These are phyloP conservation scores for Volvox reticuliferus DNA, from an alignment of 139 green algal genomes.

Conservation along the genomic window DNA sequence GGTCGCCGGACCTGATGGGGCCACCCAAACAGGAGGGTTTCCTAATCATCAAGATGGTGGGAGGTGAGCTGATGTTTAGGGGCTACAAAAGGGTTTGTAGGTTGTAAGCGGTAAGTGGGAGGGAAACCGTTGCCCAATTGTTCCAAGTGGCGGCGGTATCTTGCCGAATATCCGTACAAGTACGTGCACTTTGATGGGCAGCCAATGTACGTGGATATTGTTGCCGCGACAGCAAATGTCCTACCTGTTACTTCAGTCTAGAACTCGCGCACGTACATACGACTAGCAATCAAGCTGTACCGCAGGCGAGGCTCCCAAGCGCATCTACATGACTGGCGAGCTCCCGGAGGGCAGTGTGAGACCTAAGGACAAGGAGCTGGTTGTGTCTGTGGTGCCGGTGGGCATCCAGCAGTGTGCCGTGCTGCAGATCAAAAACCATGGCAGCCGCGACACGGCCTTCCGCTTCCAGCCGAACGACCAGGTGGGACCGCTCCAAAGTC, in stretches of 20 bases:
- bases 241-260: too few relatives aligned
- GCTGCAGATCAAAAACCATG: constrained; percentile 65
- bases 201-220: too few relatives aligned
- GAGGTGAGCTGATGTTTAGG: constrained; percentile 36
- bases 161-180: too few relatives aligned
- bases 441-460: constrained; percentile 59
- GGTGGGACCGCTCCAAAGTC: constrained; percentile 15
- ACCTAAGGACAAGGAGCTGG: constrained; percentile 69
- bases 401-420: constrained; percentile 56
- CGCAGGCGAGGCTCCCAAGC: constrained; percentile 50
- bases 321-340: constrained; percentile 51
- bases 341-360: constrained; percentile 66
- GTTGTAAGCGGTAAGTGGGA: not conserved
- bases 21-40: constrained; percentile 55
- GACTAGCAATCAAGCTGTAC: not conserved
- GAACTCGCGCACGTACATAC: too few relatives aligned
- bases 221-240: too few relatives aligned
- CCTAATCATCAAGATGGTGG: constrained; percentile 59
- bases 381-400: constrained; percentile 64
- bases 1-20: constrained; percentile 54
- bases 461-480: constrained; percentile 45
- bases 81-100: not conserved
- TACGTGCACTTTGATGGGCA: too few relatives aligned
- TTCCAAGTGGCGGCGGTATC: too few relatives aligned
- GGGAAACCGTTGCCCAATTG: too few relatives aligned